Percentiles rank a stretch among this genome's conserved stretches.
These are phyloP conservation scores for Macrolepiota fuliginosa DNA, from an alignment of 768 basidiomycete species.

Conservation along the genomic window DNA sequence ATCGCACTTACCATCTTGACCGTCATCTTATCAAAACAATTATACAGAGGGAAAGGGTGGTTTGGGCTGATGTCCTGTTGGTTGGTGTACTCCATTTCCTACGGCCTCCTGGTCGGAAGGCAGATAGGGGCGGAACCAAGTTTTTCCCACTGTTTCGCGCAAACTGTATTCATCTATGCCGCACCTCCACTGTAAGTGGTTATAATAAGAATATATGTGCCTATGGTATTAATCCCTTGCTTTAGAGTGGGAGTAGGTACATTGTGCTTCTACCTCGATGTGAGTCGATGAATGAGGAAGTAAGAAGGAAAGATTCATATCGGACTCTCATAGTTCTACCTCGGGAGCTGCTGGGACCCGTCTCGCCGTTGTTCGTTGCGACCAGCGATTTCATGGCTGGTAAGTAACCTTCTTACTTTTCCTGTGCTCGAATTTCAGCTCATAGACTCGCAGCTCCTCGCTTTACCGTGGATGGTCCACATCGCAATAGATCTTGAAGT, in stretches of 20 bases:
- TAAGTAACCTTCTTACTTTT: neutral
- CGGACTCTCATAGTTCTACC: neutral
- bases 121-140: constrained; percentile 1
- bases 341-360: constrained; percentile 7
- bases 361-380: neutral
- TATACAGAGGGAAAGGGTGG: constrained; percentile 10
- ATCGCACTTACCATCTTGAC: constrained; percentile 1
- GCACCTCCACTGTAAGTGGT: constrained; percentile 7
- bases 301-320: too few species aligned
- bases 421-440: too few species aligned
- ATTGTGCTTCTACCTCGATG: constrained; percentile 7
- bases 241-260: constrained; percentile 8
- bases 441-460: neutral
- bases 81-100: constrained; percentile 7
- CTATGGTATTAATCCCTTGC: neutral
- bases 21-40: neutral
- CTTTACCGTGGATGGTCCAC: constrained; percentile 6
- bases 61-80: constrained; percentile 6
- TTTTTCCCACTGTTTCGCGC: neutral
- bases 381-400: neutral
- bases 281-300: neutral
- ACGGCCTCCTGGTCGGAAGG: constrained; percentile 6
- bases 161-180: constrained; percentile 2
- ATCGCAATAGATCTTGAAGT: constrained; percentile 4
- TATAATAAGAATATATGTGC: neutral